Base-by-base conservation (phyloP, 1,284 basidiomycete species). In the Volvariella volvacea region DNA sequence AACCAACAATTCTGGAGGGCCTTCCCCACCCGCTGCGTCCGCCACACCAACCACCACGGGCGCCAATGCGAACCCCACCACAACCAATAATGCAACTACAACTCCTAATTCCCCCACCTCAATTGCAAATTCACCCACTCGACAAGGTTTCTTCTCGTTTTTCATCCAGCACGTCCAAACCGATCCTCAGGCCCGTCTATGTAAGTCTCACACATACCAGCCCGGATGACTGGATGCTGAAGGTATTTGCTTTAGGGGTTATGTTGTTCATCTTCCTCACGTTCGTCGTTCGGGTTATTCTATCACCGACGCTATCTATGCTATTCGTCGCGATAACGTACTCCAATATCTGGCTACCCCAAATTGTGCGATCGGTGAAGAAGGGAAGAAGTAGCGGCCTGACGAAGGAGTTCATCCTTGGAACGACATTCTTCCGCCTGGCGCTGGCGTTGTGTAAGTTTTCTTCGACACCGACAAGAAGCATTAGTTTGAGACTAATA, bases 321-420 rank as follows among this genome's bases (percentile, higher is more conserved):
- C 59, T 88, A 34, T 79, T 89, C 53, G 71, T 92, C n/a, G 76
- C 73, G 12, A 58, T 69, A 16, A 73, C 88, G 47, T 90, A 92
- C 62, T 83, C 80, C 1, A 76, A 76, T 51, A 74, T 87, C 51
- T 95, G 92, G 92, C 52, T 85, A 1, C 84, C 88, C 3, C 91
- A 94, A 64, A 91, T 94, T 43, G 71, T 83, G 49, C 73, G 92
- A 20, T 88, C 91, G 32, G 78, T 76, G 4, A 72, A 75, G 19
- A 73, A 85, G 16, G 87, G 85, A 3, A 73, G 86, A 43, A 73
- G 73, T 4, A 84, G 84, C 54, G 86, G 83, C 0, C 60, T 94
- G 38, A 67, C 74, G 4, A 70, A 68, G 39, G 77, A 81, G 51
- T 92, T 92, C 54, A 61, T 94, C n/a, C 46, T 94, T 14, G 90